Evolutionary conservation across 2,329 filamentous ascomycete genomes (phyloP).

Genomic region (Pseudocercospora eumusae): DNA sequence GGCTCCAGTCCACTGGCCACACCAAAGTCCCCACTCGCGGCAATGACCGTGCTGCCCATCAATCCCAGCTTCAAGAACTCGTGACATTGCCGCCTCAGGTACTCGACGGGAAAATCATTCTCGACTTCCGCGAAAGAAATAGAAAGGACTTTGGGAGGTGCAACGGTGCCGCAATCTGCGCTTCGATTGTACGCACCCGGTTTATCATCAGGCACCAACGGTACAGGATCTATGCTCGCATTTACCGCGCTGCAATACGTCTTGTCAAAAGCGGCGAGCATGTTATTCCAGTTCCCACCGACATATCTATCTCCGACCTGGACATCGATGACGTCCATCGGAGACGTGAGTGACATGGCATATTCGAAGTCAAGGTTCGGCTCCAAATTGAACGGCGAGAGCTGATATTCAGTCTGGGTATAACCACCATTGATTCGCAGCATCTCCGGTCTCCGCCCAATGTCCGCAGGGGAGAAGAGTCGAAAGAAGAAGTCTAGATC

Average conservation of each 20-base stretch:
- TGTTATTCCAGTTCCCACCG: neutral
- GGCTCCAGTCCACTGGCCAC: neutral
- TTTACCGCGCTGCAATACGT: neutral
- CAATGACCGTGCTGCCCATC: neutral
- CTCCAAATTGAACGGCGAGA: neutral
- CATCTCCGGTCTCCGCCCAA: neutral
- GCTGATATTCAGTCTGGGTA: neutral
- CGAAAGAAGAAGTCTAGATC: neutral
- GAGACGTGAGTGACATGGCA: neutral
- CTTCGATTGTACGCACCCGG: neutral
- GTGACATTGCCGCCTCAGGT: neutral
- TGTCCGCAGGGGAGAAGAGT: neutral
- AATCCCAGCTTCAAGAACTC: neutral
- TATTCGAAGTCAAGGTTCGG: neutral
- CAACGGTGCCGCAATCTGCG: neutral
- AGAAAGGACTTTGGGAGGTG: neutral
- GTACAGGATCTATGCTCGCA: neutral
- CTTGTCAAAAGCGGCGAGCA: neutral
- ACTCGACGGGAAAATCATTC: neutral
- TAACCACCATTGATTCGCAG: neutral
- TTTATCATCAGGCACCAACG: neutral
- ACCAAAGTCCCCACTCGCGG: neutral
- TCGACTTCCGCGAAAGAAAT: neutral
- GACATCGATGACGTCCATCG: neutral
- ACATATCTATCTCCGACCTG: neutral